Evolutionary conservation across 2,329 filamentous ascomycete genomes (phyloP).

Genomic region (Fusarium sambucinum): DNA sequence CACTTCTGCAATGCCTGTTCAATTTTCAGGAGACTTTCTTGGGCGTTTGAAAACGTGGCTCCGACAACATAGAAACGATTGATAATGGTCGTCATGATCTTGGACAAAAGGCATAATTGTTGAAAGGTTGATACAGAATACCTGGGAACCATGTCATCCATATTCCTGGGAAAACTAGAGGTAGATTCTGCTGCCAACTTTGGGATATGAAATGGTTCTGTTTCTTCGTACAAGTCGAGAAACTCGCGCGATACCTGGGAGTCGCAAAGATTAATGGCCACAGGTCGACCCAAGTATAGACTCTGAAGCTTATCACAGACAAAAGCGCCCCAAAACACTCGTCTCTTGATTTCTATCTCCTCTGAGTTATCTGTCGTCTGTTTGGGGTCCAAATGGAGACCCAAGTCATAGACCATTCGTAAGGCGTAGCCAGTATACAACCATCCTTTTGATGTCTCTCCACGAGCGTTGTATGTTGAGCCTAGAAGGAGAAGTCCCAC

Average conservation of each 20-base stretch:
- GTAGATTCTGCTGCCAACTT: accelerated
- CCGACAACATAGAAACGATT: constrained; percentile 23
- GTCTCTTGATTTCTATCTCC: constrained; percentile 13
- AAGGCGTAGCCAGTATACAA: constrained; percentile 8
- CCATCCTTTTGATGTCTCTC: constrained; percentile 24
- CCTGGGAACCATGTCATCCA: background rate
- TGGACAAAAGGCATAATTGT: constrained; percentile 12
- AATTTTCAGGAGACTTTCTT: constrained; percentile 2
- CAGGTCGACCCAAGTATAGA: constrained; percentile 15
- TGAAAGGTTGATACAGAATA: constrained; percentile 21
- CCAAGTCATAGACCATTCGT: constrained; percentile 21
- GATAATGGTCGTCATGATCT: constrained; percentile 22
- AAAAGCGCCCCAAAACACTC: constrained; percentile 13
- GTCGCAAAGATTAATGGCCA: constrained; percentile 4
- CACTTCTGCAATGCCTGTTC: constrained; percentile 10
- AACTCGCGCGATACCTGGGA: constrained; percentile 14
- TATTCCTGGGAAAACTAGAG: accelerated
- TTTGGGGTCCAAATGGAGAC: constrained; percentile 3
- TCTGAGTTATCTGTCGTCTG: constrained; percentile 2
- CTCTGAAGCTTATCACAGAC: constrained; percentile 59
- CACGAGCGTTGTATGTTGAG: constrained; percentile 17
- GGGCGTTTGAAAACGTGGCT: constrained; percentile 11
- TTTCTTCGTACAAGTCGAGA: constrained; percentile 20
- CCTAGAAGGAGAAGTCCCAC: constrained; percentile 11
- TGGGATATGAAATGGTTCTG: constrained; percentile 9